Percentiles rank a stretch among this genome's conserved stretches.
Conservation (phyloP, 768 basidiomycete species). For the Leccinellum luteum region DNA sequence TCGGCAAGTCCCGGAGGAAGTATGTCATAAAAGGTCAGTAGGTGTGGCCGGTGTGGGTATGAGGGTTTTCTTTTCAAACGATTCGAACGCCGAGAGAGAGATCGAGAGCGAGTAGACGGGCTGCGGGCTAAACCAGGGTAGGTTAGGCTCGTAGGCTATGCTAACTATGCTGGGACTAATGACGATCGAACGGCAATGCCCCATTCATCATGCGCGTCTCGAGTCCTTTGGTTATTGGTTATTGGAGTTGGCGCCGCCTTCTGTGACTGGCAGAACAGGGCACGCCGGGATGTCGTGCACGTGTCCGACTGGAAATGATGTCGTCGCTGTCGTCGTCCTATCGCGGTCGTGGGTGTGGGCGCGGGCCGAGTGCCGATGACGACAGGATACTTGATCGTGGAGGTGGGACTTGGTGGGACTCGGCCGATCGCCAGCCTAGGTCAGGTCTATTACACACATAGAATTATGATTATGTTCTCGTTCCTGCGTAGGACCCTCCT, state of each 20-base stretch:
- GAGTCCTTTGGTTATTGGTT: neutral
- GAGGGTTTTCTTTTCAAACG: conserved; percentile 8
- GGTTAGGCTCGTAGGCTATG: neutral
- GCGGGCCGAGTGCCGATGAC: neutral
- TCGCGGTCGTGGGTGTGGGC: neutral
- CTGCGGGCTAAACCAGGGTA: neutral
- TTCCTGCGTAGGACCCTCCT: neutral
- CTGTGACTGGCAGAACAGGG: neutral
- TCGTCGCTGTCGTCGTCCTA: neutral
- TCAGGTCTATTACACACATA: neutral
- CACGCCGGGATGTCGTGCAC: neutral
- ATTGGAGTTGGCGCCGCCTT: neutral
- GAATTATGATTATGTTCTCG: too few species aligned
- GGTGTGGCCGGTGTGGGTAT: conserved; percentile 10
- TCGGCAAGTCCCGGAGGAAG: neutral
- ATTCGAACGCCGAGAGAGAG: neutral
- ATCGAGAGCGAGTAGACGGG: neutral
- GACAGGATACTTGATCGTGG: neutral
- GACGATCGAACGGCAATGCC: neutral
- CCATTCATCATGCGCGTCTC: neutral
- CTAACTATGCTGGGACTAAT: neutral
- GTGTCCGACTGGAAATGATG: neutral
- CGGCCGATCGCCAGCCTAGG: neutral
- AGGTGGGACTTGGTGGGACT: neutral
- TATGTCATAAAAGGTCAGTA: neutral